Evolutionary conservation across 768 basidiomycete species (phyloP), one percentile per base, ranked within the genome.

Genomic region (Termitomyces sp.): DNA sequence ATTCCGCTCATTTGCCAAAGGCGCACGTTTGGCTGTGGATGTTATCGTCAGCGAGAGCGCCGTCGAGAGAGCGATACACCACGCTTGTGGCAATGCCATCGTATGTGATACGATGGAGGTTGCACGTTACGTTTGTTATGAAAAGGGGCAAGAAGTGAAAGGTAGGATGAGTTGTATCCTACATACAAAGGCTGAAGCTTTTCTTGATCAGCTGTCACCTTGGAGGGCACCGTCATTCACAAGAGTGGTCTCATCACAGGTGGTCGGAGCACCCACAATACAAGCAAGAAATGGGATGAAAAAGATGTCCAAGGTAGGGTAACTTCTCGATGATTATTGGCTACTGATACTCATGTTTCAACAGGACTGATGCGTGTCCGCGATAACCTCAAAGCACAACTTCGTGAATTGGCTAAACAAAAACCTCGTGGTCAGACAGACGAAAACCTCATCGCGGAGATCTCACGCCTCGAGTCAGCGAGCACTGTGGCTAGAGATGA

Each of bases 211-310:
- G 97, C 96, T 62, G 97, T 99, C 22, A 97, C 97, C 0, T 78
- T 99, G 46, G 96, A 98, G 48, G 97, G 97, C 1, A 98, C 96
- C 3, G 79, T 99, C 62, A 98, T 99, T 51, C 97, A 99, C 74
- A 96, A 96, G 78, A 95, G 93, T 66, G 97, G 97, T 63, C 77
- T 96, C 51, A 98, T 99, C 70, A 99, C 97, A 38, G 97, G 97
- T 76, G 97, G 97, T 32, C 81, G 86, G 52, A 92, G 93, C 67
- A 83, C 89, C 0, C 88, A 89, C 63, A 82, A 79, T 50, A 86
- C 74, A n/a, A 83, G 81, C 44, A 91, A 92, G 76, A 94, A 93
- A 70, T 98, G 94, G 90, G 93, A 96, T 61, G 96, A 98, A 71
- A 91, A 90, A 67, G 95, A 97, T 66, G 84, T 98, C 4, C 88